These are phyloP conservation scores for Calonectria pauciramosa DNA, from an alignment of 2,329 filamentous ascomycete genomes.

Conservation along the genomic window DNA sequence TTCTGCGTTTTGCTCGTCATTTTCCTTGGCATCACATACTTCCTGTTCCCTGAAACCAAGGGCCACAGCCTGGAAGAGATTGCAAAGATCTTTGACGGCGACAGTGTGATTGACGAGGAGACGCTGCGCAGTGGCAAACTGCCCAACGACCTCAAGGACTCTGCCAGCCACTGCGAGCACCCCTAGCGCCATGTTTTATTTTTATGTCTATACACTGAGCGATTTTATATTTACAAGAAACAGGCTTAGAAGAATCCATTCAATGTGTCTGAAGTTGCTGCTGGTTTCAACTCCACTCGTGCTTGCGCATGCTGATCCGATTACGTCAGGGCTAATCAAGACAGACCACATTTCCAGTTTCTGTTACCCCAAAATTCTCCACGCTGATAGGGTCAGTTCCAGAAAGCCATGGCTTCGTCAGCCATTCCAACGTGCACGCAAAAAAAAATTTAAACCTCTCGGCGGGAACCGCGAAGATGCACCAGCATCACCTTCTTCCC, in stretches of 20 bases:
- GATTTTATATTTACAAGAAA: background rate
- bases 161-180: constrained; percentile 19
- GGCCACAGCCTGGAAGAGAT: constrained; percentile 44
- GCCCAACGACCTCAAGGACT: constrained; percentile 7
- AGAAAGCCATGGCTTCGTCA: background rate
- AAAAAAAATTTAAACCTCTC: background rate
- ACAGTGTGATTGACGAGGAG: constrained; percentile 18
- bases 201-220: background rate
- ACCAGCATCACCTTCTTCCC: background rate
- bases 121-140: background rate
- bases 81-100: constrained; percentile 41
- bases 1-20: constrained; percentile 46
- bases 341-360: background rate
- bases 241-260: background rate
- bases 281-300: background rate
- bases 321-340: background rate
- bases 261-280: background rate
- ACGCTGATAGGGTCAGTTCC: background rate
- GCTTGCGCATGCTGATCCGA: background rate
- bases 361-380: background rate
- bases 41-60: constrained; percentile 51
- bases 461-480: background rate
- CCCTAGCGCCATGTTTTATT: background rate
- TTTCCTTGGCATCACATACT: constrained; percentile 39
- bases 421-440: too few relatives aligned